A percentile compares a stretch with the other conserved stretches of the same genome.
Evolutionary conservation across 768 basidiomycete species (phyloP).

Genomic region (Cystoderma amianthinum): DNA sequence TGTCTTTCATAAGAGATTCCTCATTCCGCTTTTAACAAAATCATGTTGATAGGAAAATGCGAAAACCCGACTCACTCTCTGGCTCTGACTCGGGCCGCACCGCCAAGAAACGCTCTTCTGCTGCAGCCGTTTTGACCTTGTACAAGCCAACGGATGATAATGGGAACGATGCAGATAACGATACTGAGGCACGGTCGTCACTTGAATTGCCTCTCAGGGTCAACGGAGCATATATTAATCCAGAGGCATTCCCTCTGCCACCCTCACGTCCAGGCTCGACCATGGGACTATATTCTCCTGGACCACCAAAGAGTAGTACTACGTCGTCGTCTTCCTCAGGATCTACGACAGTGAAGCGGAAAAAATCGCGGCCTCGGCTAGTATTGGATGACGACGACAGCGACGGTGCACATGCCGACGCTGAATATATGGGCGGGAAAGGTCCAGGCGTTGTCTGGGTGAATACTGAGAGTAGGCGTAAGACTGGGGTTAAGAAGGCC

Average conservation of each 20-base stretch:
- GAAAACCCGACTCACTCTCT: conserved; percentile 63
- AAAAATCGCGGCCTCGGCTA: conserved; percentile 45
- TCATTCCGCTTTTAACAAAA: conserved; percentile 6
- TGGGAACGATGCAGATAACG: conserved; percentile 25
- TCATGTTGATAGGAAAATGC: conserved; percentile 65
- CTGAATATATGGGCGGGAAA: conserved; percentile 38
- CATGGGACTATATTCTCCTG: conserved; percentile 22
- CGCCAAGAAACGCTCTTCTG: conserved; percentile 41
- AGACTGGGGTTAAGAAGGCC: conserved; percentile 19
- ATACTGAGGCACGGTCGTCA: conserved; percentile 31
- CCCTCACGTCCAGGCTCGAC: conserved; percentile 26
- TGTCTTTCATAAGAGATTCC: conserved; percentile 17
- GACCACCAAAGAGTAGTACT: conserved; percentile 20
- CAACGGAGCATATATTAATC: conserved; percentile 19
- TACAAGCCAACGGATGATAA: conserved; percentile 19
- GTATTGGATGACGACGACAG: conserved; percentile 45
- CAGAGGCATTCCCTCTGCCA: conserved; percentile 28
- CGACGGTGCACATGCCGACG: conserved; percentile 69
- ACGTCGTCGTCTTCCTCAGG: conserved; percentile 14
- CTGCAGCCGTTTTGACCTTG: conserved; percentile 23
- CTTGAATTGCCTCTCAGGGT: conserved; percentile 23
- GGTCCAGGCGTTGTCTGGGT: conserved; percentile 31
- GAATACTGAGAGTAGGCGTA: conserved; percentile 51
- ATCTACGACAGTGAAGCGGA: conserved; percentile 31
- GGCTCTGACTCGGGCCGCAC: conserved; percentile 17